Conservation (phyloP, 441 rosid genomes). For the Euphorbia schlechtendalii region DNA sequence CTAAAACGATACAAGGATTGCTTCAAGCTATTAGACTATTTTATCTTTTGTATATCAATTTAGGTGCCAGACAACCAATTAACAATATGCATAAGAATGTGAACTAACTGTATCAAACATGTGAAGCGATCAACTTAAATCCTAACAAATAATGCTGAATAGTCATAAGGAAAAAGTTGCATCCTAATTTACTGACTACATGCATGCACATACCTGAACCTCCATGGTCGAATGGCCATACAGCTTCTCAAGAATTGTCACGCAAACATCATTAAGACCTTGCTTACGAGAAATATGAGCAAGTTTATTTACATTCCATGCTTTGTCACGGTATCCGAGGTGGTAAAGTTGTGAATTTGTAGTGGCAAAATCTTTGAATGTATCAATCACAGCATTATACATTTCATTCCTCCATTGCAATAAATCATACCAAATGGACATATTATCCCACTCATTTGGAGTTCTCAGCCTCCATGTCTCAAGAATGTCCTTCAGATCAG, state of each 20-base stretch:
- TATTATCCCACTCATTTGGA: slow-evolving; percentile 97
- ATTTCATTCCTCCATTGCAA: slow-evolving; percentile 99
- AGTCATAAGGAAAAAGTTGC: too few relatives aligned
- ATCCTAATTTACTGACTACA: slow-evolving; percentile 3
- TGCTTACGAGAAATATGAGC: slow-evolving; percentile 96
- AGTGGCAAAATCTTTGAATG: slow-evolving; percentile 72
- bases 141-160: too few relatives aligned
- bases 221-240: slow-evolving; percentile 98
- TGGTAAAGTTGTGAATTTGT: slow-evolving; percentile 86
- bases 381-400: slow-evolving; percentile 86
- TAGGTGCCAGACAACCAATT: too few relatives aligned
- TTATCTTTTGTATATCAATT: too few relatives aligned
- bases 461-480: slow-evolving; percentile 98
- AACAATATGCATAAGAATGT: too few relatives aligned
- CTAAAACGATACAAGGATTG: not conserved
- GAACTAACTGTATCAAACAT: too few relatives aligned
- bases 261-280: slow-evolving; percentile 92
- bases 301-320: slow-evolving; percentile 99
- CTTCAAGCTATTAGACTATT: not conserved
- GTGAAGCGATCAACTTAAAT: too few relatives aligned
- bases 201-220: slow-evolving; percentile 63
- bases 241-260: slow-evolving; percentile 89
- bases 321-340: slow-evolving; percentile 97
- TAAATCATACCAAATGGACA: slow-evolving; percentile 97
- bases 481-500: slow-evolving; percentile 95